A percentile compares a stretch with the other conserved stretches of the same genome.
phyloP scores from a whole-genome alignment of 495 filamentous ascomycete genomes.

The Cudoniella acicularis region DNA sequence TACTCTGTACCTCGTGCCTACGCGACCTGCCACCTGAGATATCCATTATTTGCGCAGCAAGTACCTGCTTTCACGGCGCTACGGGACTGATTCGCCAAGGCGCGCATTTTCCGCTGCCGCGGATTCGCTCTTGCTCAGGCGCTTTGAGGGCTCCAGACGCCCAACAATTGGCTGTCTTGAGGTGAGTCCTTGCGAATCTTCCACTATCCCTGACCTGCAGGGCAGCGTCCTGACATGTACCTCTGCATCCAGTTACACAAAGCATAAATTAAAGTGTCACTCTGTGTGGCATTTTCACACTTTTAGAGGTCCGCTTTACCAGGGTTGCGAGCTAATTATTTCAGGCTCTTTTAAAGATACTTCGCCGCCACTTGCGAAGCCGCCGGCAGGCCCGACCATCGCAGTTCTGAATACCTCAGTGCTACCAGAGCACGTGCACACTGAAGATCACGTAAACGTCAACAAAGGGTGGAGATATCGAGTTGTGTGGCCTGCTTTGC shows the following conservation, averaged over 20 bases:
- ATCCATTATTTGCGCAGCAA: neutral
- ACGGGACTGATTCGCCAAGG: neutral
- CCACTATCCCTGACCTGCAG: slow-evolving; percentile 4
- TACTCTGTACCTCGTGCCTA: neutral
- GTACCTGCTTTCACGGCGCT: neutral
- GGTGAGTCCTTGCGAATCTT: neutral
- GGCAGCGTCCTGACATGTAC: neutral
- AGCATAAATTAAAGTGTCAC: slow-evolving; percentile 1
- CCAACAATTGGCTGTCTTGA: neutral
- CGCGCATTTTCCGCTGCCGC: neutral
- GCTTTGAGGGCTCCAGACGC: neutral
- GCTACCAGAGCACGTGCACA: neutral
- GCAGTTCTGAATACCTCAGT: neutral
- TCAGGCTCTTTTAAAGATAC: slow-evolving; percentile 7
- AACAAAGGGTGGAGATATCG: neutral
- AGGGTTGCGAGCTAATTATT: slow-evolving; percentile 7
- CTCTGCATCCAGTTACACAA: slow-evolving; percentile 5
- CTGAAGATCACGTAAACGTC: neutral
- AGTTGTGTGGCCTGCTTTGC: neutral
- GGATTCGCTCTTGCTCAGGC: neutral
- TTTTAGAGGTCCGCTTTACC: neutral
- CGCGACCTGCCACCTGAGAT: neutral
- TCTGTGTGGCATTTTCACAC: neutral
- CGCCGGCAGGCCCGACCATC: neutral
- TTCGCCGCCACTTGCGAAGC: neutral